phyloP scores from a whole-genome alignment of 495 filamentous ascomycete genomes.

The Penicillium samsonianum region DNA sequence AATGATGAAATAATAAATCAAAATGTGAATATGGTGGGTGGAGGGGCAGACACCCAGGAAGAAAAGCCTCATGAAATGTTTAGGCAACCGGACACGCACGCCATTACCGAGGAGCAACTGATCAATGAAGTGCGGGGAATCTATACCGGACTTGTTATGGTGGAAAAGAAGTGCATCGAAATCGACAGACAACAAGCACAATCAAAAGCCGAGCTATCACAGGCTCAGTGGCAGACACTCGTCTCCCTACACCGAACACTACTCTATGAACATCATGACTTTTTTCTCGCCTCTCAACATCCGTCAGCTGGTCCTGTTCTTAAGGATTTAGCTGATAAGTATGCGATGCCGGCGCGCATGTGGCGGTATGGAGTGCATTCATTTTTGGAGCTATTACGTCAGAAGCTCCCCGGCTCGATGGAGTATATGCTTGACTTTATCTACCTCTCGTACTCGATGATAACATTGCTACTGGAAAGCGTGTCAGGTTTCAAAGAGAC shows the following conservation, averaged over 20 bases:
- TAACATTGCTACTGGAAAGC: conserved; percentile 75
- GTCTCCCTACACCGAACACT: conserved; percentile 72
- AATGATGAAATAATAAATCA: conserved; percentile 7
- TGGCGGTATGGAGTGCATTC: conserved; percentile 83
- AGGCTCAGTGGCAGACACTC: conserved; percentile 70
- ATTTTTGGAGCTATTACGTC: conserved; percentile 71
- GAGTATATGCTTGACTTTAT: conserved; percentile 85
- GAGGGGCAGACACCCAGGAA: conserved; percentile 19
- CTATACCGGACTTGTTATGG: conserved; percentile 74
- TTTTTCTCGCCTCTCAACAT: conserved; percentile 77
- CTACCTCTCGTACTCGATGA: conserved; percentile 78
- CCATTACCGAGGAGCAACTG: conserved; percentile 75
- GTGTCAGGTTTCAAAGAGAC: conserved; percentile 76
- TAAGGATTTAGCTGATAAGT: conserved; percentile 61
- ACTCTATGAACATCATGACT: conserved; percentile 78
- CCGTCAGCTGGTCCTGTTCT: conserved; percentile 63
- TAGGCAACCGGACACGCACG: conserved; percentile 61
- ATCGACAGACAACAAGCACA: conserved; percentile 62
- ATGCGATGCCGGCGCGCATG: conserved; percentile 80
- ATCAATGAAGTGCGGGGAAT: conserved; percentile 69
- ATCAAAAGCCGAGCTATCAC: conserved; percentile 46
- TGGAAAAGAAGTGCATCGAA: conserved; percentile 77
- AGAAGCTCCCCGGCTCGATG: conserved; percentile 65
- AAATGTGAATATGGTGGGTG: conserved; percentile 12
- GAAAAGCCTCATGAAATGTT: conserved; percentile 50